A percentile compares a stretch with the other conserved stretches of the same genome.
These are phyloP conservation scores for Turritis glabra DNA, from an alignment of 345 rosid genomes.

Conservation along the genomic window DNA sequence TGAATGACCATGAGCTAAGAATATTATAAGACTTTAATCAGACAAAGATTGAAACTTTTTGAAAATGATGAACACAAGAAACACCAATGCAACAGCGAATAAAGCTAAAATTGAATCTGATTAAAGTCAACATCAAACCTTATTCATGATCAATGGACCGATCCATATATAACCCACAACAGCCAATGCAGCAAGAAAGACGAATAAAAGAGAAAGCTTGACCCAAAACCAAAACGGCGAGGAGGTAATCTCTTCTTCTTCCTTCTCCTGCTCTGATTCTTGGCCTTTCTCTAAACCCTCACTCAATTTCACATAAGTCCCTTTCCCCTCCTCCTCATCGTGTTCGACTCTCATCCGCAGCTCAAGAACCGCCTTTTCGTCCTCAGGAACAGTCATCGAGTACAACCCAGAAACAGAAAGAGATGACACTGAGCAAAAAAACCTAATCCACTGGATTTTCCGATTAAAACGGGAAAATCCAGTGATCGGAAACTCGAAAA, in stretches of 20 bases:
- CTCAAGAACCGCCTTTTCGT: slow-evolving; percentile 52
- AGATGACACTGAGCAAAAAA: neutral
- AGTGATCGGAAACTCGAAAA: slow-evolving; percentile 22
- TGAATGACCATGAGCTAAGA: neutral
- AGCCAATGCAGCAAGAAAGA: slow-evolving; percentile 53
- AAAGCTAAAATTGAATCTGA: neutral
- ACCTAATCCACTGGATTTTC: slow-evolving; percentile 24
- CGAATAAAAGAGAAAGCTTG: slow-evolving; percentile 55
- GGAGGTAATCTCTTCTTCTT: slow-evolving; percentile 5
- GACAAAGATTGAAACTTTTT: neutral
- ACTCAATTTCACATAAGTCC: slow-evolving; percentile 48
- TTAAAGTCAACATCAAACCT: slow-evolving; percentile 46
- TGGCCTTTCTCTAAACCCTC: slow-evolving; percentile 36
- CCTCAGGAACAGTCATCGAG: slow-evolving; percentile 51
- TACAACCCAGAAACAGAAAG: slow-evolving; percentile 4
- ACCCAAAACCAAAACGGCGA: slow-evolving; percentile 66
- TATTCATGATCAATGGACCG: slow-evolving; percentile 84
- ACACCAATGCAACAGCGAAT: slow-evolving; percentile 8
- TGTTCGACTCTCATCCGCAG: slow-evolving; percentile 47
- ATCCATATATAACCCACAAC: slow-evolving; percentile 75
- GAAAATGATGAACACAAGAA: neutral
- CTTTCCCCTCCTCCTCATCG: slow-evolving; percentile 25
- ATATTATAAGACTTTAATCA: no score
- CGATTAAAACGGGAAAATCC: slow-evolving; percentile 12
- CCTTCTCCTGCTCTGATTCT: slow-evolving; percentile 25